Evolutionary conservation across 2,329 filamentous ascomycete genomes (phyloP).

Genomic region (Fusarium austroafricanum): DNA sequence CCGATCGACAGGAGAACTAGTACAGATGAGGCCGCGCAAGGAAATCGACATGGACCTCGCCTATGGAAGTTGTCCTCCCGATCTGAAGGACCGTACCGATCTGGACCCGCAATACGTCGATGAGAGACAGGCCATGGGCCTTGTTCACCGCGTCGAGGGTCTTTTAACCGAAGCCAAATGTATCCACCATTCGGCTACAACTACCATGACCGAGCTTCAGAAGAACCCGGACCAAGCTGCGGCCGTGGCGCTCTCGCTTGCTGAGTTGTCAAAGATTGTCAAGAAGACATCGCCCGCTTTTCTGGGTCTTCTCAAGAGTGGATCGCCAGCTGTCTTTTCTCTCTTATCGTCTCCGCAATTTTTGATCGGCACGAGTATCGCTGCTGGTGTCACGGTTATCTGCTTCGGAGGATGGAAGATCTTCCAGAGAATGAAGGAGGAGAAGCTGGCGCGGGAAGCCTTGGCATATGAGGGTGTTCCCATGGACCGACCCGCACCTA

Average conservation of each 20-base stretch:
- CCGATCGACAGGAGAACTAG: slow-evolving; percentile 55
- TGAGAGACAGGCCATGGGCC: slow-evolving; percentile 64
- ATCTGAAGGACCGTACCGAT: slow-evolving; percentile 65
- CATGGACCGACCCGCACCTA: slow-evolving; percentile 43
- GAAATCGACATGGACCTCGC: slow-evolving; percentile 91
- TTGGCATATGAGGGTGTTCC: slow-evolving; percentile 43
- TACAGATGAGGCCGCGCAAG: slow-evolving; percentile 49
- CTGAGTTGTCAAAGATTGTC: slow-evolving; percentile 86
- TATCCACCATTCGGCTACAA: slow-evolving; percentile 82
- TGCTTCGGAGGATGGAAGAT: slow-evolving; percentile 98
- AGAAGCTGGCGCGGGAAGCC: slow-evolving; percentile 48
- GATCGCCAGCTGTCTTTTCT: slow-evolving; percentile 86
- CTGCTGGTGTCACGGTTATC: slow-evolving; percentile 92
- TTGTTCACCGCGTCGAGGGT: slow-evolving; percentile 79
- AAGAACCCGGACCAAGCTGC: slow-evolving; percentile 85
- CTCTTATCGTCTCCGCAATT: slow-evolving; percentile 93
- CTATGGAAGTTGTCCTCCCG: slow-evolving; percentile 84
- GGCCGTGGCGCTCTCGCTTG: slow-evolving; percentile 90
- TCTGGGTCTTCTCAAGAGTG: slow-evolving; percentile 78
- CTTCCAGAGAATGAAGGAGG: slow-evolving; percentile 80
- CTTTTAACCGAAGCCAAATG: slow-evolving; percentile 90
- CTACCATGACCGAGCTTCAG: slow-evolving; percentile 83
- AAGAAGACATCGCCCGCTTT: slow-evolving; percentile 87
- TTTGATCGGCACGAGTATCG: slow-evolving; percentile 89
- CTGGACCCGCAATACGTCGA: slow-evolving; percentile 63